Percentiles rank a stretch among this genome's conserved stretches.
Evolutionary conservation across 1,284 basidiomycete species (phyloP).

Genomic region (Inonotus hispidus): DNA sequence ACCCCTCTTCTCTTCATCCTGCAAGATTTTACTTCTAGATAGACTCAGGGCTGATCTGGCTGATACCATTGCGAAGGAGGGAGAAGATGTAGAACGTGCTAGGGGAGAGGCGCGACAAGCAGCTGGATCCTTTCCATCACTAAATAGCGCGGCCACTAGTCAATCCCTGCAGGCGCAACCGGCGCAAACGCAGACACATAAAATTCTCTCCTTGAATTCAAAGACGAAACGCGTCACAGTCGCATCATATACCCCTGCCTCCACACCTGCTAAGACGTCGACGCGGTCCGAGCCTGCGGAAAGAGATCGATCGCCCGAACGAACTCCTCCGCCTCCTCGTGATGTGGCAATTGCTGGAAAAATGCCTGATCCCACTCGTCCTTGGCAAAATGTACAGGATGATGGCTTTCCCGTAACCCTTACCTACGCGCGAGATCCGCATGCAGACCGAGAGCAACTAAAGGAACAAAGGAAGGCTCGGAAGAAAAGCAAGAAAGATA

Average conservation of each 20-base stretch:
- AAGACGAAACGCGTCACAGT: slow-evolving; percentile 47
- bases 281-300: slow-evolving; percentile 25
- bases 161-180: slow-evolving; percentile 14
- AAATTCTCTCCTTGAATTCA: slow-evolving; percentile 54
- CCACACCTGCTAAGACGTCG: slow-evolving; percentile 34
- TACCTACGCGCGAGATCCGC: slow-evolving; percentile 34
- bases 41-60: slow-evolving; percentile 41
- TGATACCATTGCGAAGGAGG: slow-evolving; percentile 42
- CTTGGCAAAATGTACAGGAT: slow-evolving; percentile 42
- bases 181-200: slow-evolving; percentile 37
- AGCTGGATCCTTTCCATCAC: slow-evolving; percentile 58
- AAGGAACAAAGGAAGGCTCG: slow-evolving; percentile 3
- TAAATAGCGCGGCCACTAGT: slow-evolving; percentile 24
- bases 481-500: not conserved
- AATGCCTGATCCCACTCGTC: slow-evolving; percentile 31
- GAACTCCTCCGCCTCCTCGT: slow-evolving; percentile 38
- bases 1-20: slow-evolving; percentile 32
- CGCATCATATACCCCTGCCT: slow-evolving; percentile 39
- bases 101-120: slow-evolving; percentile 43
- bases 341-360: slow-evolving; percentile 33
- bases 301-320: slow-evolving; percentile 30
- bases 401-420: slow-evolving; percentile 23
- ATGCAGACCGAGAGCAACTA: not conserved
- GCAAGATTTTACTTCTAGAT: slow-evolving; percentile 34
- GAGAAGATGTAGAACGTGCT: slow-evolving; percentile 38